Evolutionary conservation across 2,329 filamentous ascomycete genomes (phyloP).

Genomic region (Cadophora sp.): DNA sequence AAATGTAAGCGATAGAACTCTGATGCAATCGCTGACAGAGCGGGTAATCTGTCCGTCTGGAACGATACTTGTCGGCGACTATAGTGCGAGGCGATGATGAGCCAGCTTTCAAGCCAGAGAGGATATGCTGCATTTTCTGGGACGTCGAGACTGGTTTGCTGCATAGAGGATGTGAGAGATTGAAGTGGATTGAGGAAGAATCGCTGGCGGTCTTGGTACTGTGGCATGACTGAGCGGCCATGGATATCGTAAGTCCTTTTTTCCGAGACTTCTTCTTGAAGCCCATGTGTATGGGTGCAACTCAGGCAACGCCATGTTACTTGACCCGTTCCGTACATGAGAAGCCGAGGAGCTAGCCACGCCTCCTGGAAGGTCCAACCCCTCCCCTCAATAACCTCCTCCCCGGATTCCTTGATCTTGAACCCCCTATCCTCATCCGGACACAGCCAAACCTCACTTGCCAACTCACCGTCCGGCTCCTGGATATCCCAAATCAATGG

Average conservation of each 20-base stretch:
- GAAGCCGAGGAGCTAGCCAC: background rate
- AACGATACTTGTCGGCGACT: background rate
- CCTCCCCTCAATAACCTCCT: background rate
- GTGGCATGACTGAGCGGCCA: background rate
- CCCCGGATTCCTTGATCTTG: background rate
- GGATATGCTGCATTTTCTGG: background rate
- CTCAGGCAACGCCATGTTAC: background rate
- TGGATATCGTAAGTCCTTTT: background rate
- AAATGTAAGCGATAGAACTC: background rate
- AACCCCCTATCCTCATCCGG: background rate
- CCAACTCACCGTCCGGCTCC: background rate
- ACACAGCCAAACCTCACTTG: background rate
- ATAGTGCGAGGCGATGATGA: background rate
- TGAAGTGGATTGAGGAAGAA: background rate
- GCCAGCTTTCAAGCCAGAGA: background rate
- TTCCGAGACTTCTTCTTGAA: background rate
- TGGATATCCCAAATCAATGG: background rate
- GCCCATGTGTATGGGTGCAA: background rate
- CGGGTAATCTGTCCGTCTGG: background rate
- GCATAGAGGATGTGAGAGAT: background rate
- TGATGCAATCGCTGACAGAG: background rate
- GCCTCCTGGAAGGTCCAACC: background rate
- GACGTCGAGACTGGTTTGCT: background rate
- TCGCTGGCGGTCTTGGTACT: background rate
- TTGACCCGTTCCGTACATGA: background rate